These are phyloP conservation scores for Candida stauntonica DNA, from an alignment of 805 yeast genomes.

Conservation along the genomic window DNA sequence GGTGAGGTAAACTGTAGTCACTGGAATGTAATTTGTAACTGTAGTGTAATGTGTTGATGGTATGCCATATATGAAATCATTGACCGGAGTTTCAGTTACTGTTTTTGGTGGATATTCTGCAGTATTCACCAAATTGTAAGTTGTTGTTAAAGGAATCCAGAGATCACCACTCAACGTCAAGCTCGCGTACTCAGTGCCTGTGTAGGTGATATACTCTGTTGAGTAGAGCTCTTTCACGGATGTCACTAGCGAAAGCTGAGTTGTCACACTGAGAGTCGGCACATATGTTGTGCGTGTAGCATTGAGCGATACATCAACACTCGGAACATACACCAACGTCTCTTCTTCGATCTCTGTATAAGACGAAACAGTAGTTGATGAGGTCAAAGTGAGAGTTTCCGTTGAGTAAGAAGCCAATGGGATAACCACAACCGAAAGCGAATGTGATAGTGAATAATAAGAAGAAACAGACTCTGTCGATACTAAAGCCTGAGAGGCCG, in stretches of 20 bases:
- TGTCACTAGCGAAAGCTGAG: not conserved
- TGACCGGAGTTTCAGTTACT: slow-evolving; percentile 3
- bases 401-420: slow-evolving; percentile 13
- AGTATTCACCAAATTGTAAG: slow-evolving; percentile 4
- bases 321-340: slow-evolving; percentile 4
- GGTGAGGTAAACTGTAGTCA: slow-evolving; percentile 14
- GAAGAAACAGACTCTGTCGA: slow-evolving; percentile 3
- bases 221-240: slow-evolving; percentile 1
- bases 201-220: slow-evolving; percentile 6
- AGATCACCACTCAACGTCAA: slow-evolving; percentile 16
- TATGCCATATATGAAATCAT: slow-evolving; percentile 16
- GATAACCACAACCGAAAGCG: slow-evolving; percentile 13
- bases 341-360: slow-evolving; percentile 3
- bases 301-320: slow-evolving; percentile 6
- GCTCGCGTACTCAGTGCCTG: slow-evolving; percentile 14
- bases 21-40: slow-evolving; percentile 14
- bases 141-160: slow-evolving; percentile 16
- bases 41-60: slow-evolving; percentile 12
- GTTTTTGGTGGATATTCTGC: slow-evolving; percentile 7
- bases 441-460: slow-evolving; percentile 4
- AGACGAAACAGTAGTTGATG: not conserved
- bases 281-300: slow-evolving; percentile 13
- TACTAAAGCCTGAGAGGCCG: slow-evolving; percentile 5
- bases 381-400: slow-evolving; percentile 4
- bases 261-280: slow-evolving; percentile 3